Evolutionary conservation across 331 rosid genomes (phyloP), one percentile per base, ranked within the genome.

Genomic region (Stylosanthes scabra): DNA sequence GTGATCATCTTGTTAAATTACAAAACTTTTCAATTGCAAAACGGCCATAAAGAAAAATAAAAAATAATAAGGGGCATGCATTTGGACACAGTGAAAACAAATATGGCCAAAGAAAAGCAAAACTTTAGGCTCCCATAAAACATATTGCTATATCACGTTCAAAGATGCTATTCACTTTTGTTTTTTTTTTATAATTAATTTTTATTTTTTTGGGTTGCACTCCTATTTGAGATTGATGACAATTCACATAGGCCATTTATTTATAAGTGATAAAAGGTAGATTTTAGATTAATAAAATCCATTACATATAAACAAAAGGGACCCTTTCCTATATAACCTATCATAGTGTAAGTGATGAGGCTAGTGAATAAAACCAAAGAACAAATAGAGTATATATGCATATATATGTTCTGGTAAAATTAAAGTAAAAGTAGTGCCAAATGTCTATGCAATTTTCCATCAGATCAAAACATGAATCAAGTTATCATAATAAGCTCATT

Each of bases 401-500:
- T 70, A 28, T 20, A 20, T 20, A 20, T 20, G 37, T 71, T 76
- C 13, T 71, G 60, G 60, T n/a, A 70, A 60, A 72, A 31, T 5
- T 31, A 31, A 31, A 31, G 37, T 31, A 31, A 72, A 79, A 60
- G 78, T 60, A 65, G 75, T 65, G 78, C 52, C 49, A 76, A 51
- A 76, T 77, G 71, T 73, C 58, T 39, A 46, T 65, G 76, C 45
- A 11, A 63, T 45, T 76, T 56, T 57, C 44, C 62, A 85, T 83
- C 72, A 70, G 81, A 66, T 41, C 71, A 82, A 68, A 63, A 69
- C 52, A 77, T 62, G 84, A 31, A 31, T 31, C 52, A 56, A 70
- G 86, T 65, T 81, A 82, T 89, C 74, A 89, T 86, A 59, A 89
- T 86, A 59, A 71, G 80, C 60, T 74, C 78, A 89, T 84, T 86